Conservation (phyloP, 208 protist species). For the Acanthamoeba comandoni region DNA sequence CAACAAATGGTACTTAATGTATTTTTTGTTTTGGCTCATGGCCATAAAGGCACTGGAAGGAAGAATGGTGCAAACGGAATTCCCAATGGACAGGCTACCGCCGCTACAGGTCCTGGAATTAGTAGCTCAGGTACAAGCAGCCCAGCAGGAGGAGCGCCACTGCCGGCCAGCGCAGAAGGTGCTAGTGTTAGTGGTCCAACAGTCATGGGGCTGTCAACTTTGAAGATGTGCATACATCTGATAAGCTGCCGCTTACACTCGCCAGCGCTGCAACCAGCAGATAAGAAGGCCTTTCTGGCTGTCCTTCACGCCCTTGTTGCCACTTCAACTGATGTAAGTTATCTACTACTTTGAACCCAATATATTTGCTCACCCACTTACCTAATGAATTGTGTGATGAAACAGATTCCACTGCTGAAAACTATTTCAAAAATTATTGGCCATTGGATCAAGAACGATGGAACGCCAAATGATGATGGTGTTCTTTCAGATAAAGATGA, state of each 20-base stretch:
- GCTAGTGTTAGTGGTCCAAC: not conserved
- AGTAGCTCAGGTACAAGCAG: too few relatives aligned
- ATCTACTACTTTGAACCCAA: not conserved
- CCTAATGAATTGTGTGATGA: slow-evolving; percentile 2
- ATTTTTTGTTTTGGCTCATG: too few relatives aligned
- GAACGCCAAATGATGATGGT: not conserved
- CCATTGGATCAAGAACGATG: slow-evolving; percentile 20
- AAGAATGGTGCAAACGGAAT: too few relatives aligned
- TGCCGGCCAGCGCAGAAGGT: not conserved
- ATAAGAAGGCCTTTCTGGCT: slow-evolving; percentile 56
- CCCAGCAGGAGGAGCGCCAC: too few relatives aligned
- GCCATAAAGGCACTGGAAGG: too few relatives aligned
- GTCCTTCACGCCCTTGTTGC: slow-evolving; percentile 36
- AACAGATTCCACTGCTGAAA: slow-evolving; percentile 4
- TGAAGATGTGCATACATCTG: slow-evolving; percentile 45
- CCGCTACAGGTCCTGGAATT: too few relatives aligned
- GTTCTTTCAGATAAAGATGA: not conserved
- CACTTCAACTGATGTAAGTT: not conserved
- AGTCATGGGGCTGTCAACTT: slow-evolving; percentile 33
- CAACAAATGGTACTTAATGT: too few relatives aligned
- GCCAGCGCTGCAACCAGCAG: not conserved
- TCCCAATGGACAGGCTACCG: too few relatives aligned
- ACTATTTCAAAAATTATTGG: not conserved
- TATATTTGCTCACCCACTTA: not conserved
- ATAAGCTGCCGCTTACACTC: slow-evolving; percentile 11